Conservation (phyloP, 805 yeast genomes). For the Yamadazyma insecticola region DNA sequence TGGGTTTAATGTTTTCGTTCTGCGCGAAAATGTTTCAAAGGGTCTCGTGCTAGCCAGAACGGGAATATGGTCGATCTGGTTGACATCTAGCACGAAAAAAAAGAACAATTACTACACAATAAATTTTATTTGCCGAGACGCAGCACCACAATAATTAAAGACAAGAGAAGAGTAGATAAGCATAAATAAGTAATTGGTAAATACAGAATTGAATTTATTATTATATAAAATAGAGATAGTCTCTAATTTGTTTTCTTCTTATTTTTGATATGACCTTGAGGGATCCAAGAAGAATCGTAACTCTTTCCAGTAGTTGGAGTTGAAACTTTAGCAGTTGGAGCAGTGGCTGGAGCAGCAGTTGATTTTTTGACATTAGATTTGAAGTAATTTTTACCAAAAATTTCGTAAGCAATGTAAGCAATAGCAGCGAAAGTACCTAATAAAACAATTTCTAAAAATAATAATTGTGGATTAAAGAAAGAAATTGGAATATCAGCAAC, state of each 20-base stretch:
- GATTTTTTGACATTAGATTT: slow-evolving; percentile 11
- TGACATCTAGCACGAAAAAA: too few species aligned
- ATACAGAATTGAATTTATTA: too few species aligned
- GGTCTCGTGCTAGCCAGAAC: too few species aligned
- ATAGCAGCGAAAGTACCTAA: slow-evolving; percentile 43
- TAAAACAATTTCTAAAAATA: slow-evolving; percentile 57
- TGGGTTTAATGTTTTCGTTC: too few species aligned
- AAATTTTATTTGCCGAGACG: too few species aligned
- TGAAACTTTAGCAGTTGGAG: slow-evolving; percentile 11
- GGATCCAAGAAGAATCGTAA: slow-evolving; percentile 54
- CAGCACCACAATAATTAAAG: too few species aligned
- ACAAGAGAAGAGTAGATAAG: too few species aligned
- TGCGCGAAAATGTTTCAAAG: too few species aligned
- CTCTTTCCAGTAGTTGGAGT: slow-evolving; percentile 18
- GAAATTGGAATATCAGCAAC: slow-evolving; percentile 67
- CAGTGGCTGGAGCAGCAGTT: slow-evolving; percentile 27
- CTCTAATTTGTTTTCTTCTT: slow-evolving; percentile 23
- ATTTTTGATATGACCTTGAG: slow-evolving; percentile 46
- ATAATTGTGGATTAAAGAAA: slow-evolving; percentile 65
- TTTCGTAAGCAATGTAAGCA: slow-evolving; percentile 43
- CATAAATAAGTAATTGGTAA: too few species aligned
- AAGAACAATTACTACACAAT: too few species aligned
- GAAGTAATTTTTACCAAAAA: slow-evolving; percentile 45
- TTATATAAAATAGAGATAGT: too few species aligned
- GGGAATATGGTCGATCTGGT: too few species aligned